A percentile compares a stretch with the other conserved stretches of the same genome.
Conservation (phyloP, 2,329 filamentous ascomycete species). For the Pestalotiopsis sp. region DNA sequence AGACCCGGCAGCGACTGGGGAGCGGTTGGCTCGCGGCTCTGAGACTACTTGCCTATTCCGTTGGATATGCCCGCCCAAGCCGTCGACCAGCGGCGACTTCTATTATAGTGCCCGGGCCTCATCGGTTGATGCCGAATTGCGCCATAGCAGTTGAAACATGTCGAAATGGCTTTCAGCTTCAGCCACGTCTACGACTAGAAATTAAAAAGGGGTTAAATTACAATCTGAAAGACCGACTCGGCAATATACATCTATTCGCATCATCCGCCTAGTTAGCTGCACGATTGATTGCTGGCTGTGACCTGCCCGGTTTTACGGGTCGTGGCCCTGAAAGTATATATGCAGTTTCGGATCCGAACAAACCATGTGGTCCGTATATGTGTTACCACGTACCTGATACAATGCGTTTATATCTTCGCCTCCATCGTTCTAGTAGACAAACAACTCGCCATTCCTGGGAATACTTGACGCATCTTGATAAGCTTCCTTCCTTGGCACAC, state of each 20-base stretch:
- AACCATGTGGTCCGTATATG: not conserved
- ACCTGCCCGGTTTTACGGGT: not conserved
- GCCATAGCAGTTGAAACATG: constrained; percentile 12
- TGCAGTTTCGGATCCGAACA: constrained; percentile 1
- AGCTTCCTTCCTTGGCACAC: not conserved
- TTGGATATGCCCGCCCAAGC: not conserved
- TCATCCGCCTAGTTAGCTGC: not conserved
- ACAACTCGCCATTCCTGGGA: not conserved
- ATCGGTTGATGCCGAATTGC: constrained; percentile 11
- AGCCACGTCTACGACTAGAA: not conserved
- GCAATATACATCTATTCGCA: not conserved
- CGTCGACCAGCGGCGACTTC: not conserved
- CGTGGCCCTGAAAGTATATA: not conserved
- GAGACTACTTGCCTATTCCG: constrained; percentile 11
- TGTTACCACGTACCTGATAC: not conserved
- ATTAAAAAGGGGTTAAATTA: not conserved
- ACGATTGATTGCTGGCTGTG: not conserved
- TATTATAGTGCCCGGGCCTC: not conserved
- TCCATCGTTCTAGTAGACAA: not conserved
- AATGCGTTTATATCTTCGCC: not conserved
- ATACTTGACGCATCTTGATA: not conserved
- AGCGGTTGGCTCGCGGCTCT: not conserved
- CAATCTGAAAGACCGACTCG: not conserved
- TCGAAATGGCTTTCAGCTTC: not conserved
- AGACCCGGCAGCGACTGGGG: not conserved